Percentiles rank a stretch among this genome's conserved stretches.
Evolutionary conservation across 257 asterid genomes (phyloP).

Genomic region (Paulownia fortunei): DNA sequence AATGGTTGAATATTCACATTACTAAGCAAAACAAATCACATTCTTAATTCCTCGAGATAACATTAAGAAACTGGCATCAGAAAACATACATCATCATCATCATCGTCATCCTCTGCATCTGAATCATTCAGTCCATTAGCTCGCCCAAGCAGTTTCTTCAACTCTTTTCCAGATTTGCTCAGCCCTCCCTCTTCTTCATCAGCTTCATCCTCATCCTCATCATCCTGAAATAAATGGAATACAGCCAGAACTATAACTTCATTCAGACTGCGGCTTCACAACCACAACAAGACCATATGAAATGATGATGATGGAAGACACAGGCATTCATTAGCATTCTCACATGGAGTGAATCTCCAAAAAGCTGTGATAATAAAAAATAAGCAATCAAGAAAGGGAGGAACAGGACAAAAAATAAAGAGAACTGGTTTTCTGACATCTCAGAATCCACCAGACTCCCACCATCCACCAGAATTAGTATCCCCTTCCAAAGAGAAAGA

Average conservation of each 20-base stretch:
- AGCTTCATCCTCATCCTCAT: conserved; percentile 87
- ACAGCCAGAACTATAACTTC: background rate
- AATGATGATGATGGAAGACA: background rate
- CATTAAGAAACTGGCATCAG: conserved; percentile 18
- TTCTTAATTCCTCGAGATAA: conserved; percentile 11
- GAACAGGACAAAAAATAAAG: background rate
- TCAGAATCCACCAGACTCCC: background rate
- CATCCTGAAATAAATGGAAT: conserved; percentile 63
- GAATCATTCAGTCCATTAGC: conserved; percentile 89
- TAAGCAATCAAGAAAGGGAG: background rate
- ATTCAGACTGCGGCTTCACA: conserved; percentile 13
- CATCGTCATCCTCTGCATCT: conserved; percentile 85
- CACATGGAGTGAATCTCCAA: background rate
- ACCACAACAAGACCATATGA: conserved; percentile 20
- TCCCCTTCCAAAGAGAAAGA: background rate
- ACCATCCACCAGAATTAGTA: conserved; percentile 2
- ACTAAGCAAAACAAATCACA: conserved; percentile 5
- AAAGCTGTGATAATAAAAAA: conserved; percentile 6
- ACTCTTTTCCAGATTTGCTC: conserved; percentile 98
- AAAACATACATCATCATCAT: conserved; percentile 81
- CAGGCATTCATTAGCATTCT: conserved; percentile 1
- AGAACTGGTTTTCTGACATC: background rate
- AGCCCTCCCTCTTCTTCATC: conserved; percentile 86
- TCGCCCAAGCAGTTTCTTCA: conserved; percentile 91
- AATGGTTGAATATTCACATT: conserved; percentile 2